Percentiles rank a stretch among this genome's conserved stretches.
Conservation (phyloP, 2,329 filamentous ascomycete genomes). For the Aspergillus viridinutans region DNA sequence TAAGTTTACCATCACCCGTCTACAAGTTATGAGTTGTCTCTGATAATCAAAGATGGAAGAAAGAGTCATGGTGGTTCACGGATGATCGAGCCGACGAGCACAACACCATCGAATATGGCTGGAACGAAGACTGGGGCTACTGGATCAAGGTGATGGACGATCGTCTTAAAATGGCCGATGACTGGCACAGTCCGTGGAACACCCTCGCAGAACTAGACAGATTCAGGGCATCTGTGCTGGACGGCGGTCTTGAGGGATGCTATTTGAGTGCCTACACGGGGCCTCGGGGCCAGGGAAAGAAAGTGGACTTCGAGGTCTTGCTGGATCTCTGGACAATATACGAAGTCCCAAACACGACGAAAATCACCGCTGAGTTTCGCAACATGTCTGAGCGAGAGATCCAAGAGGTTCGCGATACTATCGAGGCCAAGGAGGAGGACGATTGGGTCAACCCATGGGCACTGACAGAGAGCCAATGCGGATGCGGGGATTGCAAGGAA, state of each 20-base stretch:
- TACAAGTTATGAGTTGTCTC: background rate
- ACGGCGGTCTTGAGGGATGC: background rate
- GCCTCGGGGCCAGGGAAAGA: background rate
- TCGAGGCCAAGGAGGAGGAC: background rate
- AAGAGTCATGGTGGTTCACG: background rate
- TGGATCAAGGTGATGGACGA: background rate
- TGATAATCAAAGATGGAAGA: background rate
- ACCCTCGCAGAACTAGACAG: background rate
- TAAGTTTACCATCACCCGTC: background rate
- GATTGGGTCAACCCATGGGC: background rate
- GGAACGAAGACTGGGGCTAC: background rate
- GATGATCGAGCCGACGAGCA: background rate
- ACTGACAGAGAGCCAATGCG: too few relatives aligned
- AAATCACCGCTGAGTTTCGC: background rate
- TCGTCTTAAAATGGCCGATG: background rate
- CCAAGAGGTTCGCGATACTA: background rate
- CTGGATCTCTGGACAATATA: background rate
- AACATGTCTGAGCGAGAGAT: background rate
- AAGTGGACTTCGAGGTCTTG: background rate
- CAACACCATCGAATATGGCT: background rate
- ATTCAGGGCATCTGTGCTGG: background rate
- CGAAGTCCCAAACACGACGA: background rate
- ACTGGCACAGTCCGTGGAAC: background rate
- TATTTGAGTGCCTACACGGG: background rate
- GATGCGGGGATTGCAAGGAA: too few relatives aligned